Percentiles rank a stretch among this genome's conserved stretches.
Evolutionary conservation across 208 protist species (phyloP).

Genomic region (Trypanosoma conorhini): DNA sequence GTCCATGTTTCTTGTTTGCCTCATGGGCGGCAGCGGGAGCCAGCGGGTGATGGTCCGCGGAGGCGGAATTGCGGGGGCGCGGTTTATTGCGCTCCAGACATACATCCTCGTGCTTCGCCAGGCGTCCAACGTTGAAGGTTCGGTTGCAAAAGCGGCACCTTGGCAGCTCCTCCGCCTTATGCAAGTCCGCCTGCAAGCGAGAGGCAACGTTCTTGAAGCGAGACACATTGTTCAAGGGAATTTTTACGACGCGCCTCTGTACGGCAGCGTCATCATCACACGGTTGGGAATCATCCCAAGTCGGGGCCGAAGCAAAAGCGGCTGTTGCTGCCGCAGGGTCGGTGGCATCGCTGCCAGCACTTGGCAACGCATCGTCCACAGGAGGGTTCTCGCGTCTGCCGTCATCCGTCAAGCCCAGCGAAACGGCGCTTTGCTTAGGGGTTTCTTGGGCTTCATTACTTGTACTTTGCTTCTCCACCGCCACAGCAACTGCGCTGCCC

Average conservation of each 20-base stretch:
- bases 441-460: not conserved
- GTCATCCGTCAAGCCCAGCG: not conserved
- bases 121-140: conserved; percentile 69
- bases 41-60: not conserved
- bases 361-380: not conserved
- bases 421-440: not conserved
- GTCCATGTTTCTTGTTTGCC: not conserved
- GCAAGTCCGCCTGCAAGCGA: conserved; percentile 48
- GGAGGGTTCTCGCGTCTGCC: not conserved
- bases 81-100: conserved; percentile 75
- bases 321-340: not conserved
- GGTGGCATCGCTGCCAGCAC: not conserved
- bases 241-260: conserved; percentile 31
- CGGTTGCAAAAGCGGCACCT: conserved; percentile 73
- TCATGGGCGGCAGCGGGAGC: not conserved
- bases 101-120: conserved; percentile 81
- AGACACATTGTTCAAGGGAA: conserved; percentile 78
- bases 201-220: conserved; percentile 80
- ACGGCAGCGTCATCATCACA: conserved; percentile 3
- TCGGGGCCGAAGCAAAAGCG: not conserved
- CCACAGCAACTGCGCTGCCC: not conserved
- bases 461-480: not conserved
- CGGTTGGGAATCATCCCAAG: not conserved
- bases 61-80: not conserved
- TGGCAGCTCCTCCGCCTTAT: conserved; percentile 33